Conservation (phyloP, 2,329 filamentous ascomycete species). For the Plectosphaerella plurivora region DNA sequence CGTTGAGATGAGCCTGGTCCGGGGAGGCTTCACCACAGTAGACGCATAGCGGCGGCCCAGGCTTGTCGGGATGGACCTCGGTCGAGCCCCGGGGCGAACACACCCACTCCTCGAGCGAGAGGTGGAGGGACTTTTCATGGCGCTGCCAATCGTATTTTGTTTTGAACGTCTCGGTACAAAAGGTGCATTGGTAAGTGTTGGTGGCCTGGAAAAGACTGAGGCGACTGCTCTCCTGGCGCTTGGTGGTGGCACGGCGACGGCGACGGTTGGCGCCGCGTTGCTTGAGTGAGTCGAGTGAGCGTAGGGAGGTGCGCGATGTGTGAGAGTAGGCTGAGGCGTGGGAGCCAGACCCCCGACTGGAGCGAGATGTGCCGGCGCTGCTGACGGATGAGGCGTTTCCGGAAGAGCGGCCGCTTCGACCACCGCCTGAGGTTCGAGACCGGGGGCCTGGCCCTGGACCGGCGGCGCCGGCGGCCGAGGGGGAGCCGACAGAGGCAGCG, state of each 20-base stretch:
- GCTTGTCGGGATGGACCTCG: constrained; percentile 14
- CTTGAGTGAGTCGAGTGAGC: constrained; percentile 1
- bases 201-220: neutral
- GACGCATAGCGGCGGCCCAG: constrained; percentile 12
- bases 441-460: neutral
- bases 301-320: constrained; percentile 16
- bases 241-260: constrained; percentile 3
- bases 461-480: neutral
- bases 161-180: constrained; percentile 39
- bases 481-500: constrained; percentile 7
- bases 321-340: constrained; percentile 22
- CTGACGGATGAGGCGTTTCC: constrained; percentile 7
- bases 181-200: constrained; percentile 34
- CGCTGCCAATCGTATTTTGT: constrained; percentile 41
- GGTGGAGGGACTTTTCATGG: constrained; percentile 44
- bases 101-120: constrained; percentile 41
- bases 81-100: constrained; percentile 24
- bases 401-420: constrained; percentile 14
- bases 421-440: constrained; percentile 12
- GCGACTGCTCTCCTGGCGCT: neutral
- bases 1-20: constrained; percentile 15
- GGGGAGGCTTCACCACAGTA: constrained; percentile 19
- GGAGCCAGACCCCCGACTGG: constrained; percentile 6
- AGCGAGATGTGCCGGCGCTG: constrained; percentile 7
- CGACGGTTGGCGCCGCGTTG: constrained; percentile 2